phyloP scores from a whole-genome alignment of 352 stramenopile genomes.

The Pythium insidiosum region DNA sequence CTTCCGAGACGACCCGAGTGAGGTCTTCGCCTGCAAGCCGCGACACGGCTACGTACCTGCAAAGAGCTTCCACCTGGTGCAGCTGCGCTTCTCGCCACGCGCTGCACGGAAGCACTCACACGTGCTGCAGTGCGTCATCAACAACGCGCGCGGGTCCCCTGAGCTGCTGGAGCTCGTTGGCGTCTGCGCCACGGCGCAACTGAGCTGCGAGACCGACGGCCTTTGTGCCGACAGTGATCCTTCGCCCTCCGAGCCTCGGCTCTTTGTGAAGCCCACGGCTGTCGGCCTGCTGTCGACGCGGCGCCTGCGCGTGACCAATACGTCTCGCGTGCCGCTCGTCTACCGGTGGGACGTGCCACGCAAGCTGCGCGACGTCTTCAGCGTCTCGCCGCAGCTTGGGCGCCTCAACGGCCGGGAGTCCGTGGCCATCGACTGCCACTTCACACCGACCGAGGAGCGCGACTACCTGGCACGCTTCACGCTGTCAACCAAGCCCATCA shows the following conservation, averaged over 20 bases:
- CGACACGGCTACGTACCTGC: conserved; percentile 52
- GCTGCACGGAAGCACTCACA: conserved; percentile 38
- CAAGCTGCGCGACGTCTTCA: conserved; percentile 51
- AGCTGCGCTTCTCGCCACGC: conserved; percentile 65
- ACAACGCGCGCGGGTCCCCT: conserved; percentile 42
- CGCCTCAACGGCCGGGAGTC: conserved; percentile 80
- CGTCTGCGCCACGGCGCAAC: conserved; percentile 39
- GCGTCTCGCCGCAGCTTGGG: conserved; percentile 56
- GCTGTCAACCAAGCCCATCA: conserved; percentile 65
- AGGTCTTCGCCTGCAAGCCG: conserved; percentile 70
- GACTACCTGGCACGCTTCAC: conserved; percentile 69
- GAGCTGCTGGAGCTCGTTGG: conserved; percentile 51
- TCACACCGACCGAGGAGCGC: conserved; percentile 66
- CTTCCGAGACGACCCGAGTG: conserved; percentile 54
- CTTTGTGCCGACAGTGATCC: conserved; percentile 1
- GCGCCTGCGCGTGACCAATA: conserved; percentile 59
- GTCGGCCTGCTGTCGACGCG: conserved; percentile 59
- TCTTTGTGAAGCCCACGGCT: conserved; percentile 84
- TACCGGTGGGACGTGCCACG: conserved; percentile 71
- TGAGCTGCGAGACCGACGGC: conserved; percentile 27
- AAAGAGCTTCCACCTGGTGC: conserved; percentile 78
- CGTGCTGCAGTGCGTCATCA: conserved; percentile 58
- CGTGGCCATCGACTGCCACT: conserved; percentile 49
- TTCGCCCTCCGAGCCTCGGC: conserved; percentile 17
- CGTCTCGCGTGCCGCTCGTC: conserved; percentile 79